These are phyloP conservation scores for Neonectria sp. DNA, from an alignment of 2,329 filamentous ascomycete species.

Conservation along the genomic window DNA sequence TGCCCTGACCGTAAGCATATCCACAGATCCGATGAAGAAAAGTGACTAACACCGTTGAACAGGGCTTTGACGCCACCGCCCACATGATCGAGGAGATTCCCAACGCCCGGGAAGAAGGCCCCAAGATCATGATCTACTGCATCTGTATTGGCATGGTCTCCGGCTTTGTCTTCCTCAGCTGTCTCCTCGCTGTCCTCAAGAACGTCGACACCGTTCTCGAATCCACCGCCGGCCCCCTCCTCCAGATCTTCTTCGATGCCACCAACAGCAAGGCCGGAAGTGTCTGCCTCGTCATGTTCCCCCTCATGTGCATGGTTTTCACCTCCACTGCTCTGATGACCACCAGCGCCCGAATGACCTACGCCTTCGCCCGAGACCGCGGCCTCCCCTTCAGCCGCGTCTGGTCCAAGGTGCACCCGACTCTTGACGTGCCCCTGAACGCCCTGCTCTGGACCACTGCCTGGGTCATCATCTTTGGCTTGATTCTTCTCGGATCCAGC, in stretches of 20 bases:
- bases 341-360: slow-evolving; percentile 76
- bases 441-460: slow-evolving; percentile 73
- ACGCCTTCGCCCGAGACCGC: slow-evolving; percentile 75
- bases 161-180: slow-evolving; percentile 72
- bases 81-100: slow-evolving; percentile 73
- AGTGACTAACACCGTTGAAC: background rate
- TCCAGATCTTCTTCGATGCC: slow-evolving; percentile 76
- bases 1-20: slow-evolving; percentile 56
- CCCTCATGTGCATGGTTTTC: slow-evolving; percentile 76
- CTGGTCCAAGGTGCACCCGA: slow-evolving; percentile 74
- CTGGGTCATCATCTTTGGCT: slow-evolving; percentile 78
- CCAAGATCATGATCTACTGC: slow-evolving; percentile 77
- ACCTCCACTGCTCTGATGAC: slow-evolving; percentile 76
- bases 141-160: slow-evolving; percentile 75
- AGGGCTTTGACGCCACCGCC: slow-evolving; percentile 53
- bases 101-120: slow-evolving; percentile 70
- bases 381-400: slow-evolving; percentile 75
- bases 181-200: slow-evolving; percentile 75
- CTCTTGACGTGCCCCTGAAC: slow-evolving; percentile 77
- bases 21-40: too few species aligned
- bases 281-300: slow-evolving; percentile 76
- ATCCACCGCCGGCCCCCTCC: slow-evolving; percentile 69
- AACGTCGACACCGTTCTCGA: slow-evolving; percentile 71
- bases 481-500: slow-evolving; percentile 77
- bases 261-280: slow-evolving; percentile 74